Base-by-base conservation (phyloP, 139 green algal genomes). In the Chlamydomonas asymmetrica region DNA sequence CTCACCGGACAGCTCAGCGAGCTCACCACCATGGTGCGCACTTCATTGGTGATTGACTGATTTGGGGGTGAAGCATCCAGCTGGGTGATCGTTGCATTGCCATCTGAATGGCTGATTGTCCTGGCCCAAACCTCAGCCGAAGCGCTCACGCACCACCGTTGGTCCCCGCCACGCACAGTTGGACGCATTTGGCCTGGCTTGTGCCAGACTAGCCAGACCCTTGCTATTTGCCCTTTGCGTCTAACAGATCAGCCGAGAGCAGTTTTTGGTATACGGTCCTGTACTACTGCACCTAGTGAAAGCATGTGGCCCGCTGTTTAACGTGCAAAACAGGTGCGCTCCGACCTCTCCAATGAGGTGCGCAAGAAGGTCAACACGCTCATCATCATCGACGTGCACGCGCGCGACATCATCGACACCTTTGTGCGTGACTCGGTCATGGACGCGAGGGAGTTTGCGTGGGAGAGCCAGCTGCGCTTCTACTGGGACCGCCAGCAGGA, bases 341-440 rank as follows among this genome's bases (percentile, higher is more conserved):
- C 62, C n/a, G 86, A 95, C 52, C 82, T 97, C 32, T 83, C 25
- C 37, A 73, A 79, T 35, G 83, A 93, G 60, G 76, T 86, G 25
- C 84, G 93, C 39, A 93, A 92, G 73, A 97, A 97, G 77, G 85
- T 96, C 48, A 96, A 96, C 84, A 82, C 83, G 48, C 84, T 95
- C 50, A 95, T 97, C 82, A 97, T 94, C 83, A 91, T 94, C 41
- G 91, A 97, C 71, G 91, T 97, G 49, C 92, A 97, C 69, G 89
- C 87, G n/a, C 79, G 90, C 27, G 92, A 97, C 86, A 94, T 95
- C 80, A 92, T 95, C 61, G 90, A 93, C 66, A 85, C 80, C n/a
- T 95, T 95, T 71, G 86, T 95, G 38, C 82, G 88, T 23, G 89
- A 97, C 79, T 92, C 86, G 31, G 84, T 97, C 52, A 89, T 94